These are phyloP conservation scores for Aurinia saxatilis DNA, from an alignment of 345 rosid species.

Conservation along the genomic window DNA sequence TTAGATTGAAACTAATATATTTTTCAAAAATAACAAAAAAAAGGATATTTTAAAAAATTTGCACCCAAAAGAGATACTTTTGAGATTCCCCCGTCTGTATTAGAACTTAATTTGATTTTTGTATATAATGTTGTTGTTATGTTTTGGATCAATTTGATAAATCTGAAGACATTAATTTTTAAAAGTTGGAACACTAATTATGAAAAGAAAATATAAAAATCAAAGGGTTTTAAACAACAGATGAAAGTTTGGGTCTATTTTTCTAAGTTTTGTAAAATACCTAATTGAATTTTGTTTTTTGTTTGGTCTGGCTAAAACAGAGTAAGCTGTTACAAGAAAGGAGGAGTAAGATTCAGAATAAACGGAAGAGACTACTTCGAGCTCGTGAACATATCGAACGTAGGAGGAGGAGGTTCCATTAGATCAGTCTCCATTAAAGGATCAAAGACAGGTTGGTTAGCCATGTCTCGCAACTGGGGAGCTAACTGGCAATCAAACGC, in stretches of 20 bases:
- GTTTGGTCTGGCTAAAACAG: constrained; percentile 28
- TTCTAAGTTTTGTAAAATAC: background rate
- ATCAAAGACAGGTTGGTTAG: constrained; percentile 62
- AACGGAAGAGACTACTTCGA: constrained; percentile 86
- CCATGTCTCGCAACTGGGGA: constrained; percentile 96
- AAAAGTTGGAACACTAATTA: no score
- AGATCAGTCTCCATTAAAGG: constrained; percentile 63
- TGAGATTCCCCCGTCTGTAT: no score
- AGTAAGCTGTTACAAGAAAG: constrained; percentile 73
- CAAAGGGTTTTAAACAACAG: no score
- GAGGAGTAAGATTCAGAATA: constrained; percentile 83
- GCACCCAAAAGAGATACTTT: no score
- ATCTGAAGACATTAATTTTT: no score
- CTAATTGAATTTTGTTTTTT: background rate
- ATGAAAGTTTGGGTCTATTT: background rate
- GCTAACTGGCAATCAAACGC: constrained; percentile 92
- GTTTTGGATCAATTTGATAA: no score
- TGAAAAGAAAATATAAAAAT: no score
- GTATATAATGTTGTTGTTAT: no score
- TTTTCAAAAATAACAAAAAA: no score
- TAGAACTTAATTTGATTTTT: no score
- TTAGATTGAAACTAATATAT: no score
- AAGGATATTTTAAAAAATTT: no score
- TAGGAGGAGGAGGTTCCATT: constrained; percentile 75
- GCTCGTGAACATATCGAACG: constrained; percentile 64